Conservation (phyloP, 352 stramenopile genomes). For the Elongisporangium senticosum region DNA sequence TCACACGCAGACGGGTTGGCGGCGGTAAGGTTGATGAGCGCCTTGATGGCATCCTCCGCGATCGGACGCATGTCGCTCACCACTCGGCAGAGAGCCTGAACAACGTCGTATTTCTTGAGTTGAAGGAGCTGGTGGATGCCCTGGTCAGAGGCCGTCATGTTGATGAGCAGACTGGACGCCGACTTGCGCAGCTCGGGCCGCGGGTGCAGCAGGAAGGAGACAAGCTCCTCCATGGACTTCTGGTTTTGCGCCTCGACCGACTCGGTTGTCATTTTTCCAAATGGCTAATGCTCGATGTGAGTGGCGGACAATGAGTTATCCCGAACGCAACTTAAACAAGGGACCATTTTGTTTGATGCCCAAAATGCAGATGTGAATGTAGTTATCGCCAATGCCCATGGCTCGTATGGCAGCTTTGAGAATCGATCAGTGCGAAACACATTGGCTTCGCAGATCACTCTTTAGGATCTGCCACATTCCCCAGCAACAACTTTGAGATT, state of each 20-base stretch:
- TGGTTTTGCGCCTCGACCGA: constrained; percentile 33
- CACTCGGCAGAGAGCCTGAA: constrained; percentile 72
- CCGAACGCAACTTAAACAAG: not conserved
- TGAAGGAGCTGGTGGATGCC: constrained; percentile 73
- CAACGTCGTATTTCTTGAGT: constrained; percentile 61
- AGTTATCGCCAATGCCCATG: no score
- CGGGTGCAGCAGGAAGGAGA: constrained; percentile 75
- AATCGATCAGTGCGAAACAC: not conserved
- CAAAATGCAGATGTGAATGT: not conserved
- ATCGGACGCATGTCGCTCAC: constrained; percentile 83
- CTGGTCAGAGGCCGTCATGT: constrained; percentile 79
- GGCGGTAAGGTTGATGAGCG: constrained; percentile 82
- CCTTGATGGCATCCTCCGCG: constrained; percentile 81
- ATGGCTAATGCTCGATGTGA: not conserved
- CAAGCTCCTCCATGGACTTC: constrained; percentile 80
- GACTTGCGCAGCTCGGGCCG: constrained; percentile 84
- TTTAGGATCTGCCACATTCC: not conserved
- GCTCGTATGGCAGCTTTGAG: no score
- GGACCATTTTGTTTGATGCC: not conserved
- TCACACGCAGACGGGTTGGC: constrained; percentile 61
- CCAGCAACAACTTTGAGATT: not conserved
- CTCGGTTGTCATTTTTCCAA: constrained; percentile 28
- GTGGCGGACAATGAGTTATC: not conserved
- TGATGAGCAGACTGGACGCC: constrained; percentile 71
- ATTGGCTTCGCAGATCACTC: constrained; percentile 4